Evolutionary conservation across 345 rosid genomes (phyloP), one percentile per base, ranked within the genome.

Genomic region (Eucalyptus dawsonii): DNA sequence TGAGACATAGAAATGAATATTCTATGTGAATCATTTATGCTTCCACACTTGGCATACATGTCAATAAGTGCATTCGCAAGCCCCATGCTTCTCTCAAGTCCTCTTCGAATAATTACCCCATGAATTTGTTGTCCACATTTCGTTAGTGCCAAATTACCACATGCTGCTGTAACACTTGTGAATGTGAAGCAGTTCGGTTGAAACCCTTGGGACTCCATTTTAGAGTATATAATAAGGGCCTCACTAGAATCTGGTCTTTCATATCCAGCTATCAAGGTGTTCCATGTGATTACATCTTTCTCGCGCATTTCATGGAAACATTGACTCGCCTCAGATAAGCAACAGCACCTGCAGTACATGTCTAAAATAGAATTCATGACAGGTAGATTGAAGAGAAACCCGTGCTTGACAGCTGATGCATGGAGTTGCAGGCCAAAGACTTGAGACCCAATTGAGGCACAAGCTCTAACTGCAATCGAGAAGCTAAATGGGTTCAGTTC

Each of bases 41-140:
- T 93, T 49, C 99, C 99, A 56, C 99, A 97, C 93, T 97, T 97
- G 76, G 98, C 98, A 89, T 98, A 95, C 98, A 98, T 97, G 90
- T 96, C 98, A 47, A 96, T 92, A 86, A 96, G 91, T 47, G 99
- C 95, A 91, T 97, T 97, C 16, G 95, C 94, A 92, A 98, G 72
- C 89, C 89, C 97, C 86, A 91, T 87, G 86, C 95, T 90, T 76
- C 92, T 88, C 29, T 92, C 92, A 90, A 97, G 93, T 87, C 97
- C 99, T 89, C 95, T 91, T 90, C 91, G 91, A 89, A 92, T 50
- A 51, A 95, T 91, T 89, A 94, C 95, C 60, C 95, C 98, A 92
- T 98, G 99, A 93, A 96, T 93, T 92, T 98, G 98, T 89, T 95
- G 95, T 34, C 98, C 98, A 86, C 95, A 96, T 86, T 91, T 93